Base-by-base conservation (phyloP, 371 early-diverging fungal genomes). In the Batkoa obscura region DNA sequence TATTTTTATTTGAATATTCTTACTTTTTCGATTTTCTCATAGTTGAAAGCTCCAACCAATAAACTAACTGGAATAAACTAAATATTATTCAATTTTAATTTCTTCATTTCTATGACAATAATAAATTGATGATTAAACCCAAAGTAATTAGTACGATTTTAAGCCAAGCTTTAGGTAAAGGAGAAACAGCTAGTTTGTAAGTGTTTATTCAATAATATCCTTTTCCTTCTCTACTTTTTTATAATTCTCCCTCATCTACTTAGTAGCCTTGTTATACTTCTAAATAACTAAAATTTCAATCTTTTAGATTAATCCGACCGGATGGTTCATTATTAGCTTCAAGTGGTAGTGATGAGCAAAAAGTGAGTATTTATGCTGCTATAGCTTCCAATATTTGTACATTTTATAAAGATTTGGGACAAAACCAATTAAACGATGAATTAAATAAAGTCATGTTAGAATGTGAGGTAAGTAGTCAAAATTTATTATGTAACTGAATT, bases 301-400 rank as follows among this genome's bases (percentile, higher is more conserved):
- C 32, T 33, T 13, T 23, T 62, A 86, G 84, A 54, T 70, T 86
- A 38, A 66, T 83, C 60, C 81, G 78, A 58, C 69, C 66, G 35
- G 83, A 82, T 62, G 87, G 87, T 15, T 79, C 81, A 0, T 63
- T 84, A 17, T 63, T 86, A 35, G 79, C 81, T 5, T 86, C 74
- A 63, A 72, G 80, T 35, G 80, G 82, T 32, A 76, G 73, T 17
- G 67, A 75, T 13, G 80, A 78, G 50, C 68, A 72, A 35, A 73
- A 77, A 32, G 83, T 81, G 1, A 75, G 74, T 37, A 72, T 76
- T 47, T 70, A 78, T 58, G 80, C 84, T 8, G 84, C 87, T 15
- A 79, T 84, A 39, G 78, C 78, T 1, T 76, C 81, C 55, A 83
- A 82, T 63, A 72, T 83, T n/a, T 86, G 87, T 84, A 74, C 73